Conservation (phyloP, 768 basidiomycete genomes). For the Boletus sp. region DNA sequence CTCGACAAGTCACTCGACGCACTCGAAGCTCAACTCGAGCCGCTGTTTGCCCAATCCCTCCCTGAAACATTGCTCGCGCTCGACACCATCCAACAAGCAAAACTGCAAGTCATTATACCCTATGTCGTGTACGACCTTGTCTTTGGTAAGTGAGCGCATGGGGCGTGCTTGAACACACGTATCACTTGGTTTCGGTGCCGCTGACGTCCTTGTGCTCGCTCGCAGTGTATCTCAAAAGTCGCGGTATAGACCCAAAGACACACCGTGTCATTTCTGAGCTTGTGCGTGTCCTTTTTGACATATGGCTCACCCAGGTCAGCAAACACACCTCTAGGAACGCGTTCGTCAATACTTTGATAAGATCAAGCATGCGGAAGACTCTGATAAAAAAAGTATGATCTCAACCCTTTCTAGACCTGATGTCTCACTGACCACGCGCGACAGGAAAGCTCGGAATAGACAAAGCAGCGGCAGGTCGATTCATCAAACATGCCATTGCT, state of each 20-base stretch:
- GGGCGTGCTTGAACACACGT: neutral
- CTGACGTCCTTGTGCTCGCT: neutral
- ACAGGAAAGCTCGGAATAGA: slow-evolving; percentile 54
- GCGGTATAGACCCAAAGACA: slow-evolving; percentile 74
- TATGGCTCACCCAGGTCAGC: neutral
- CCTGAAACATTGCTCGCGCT: slow-evolving; percentile 62
- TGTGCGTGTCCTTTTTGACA: slow-evolving; percentile 14
- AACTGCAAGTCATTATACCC: slow-evolving; percentile 74
- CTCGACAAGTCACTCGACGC: slow-evolving; percentile 61
- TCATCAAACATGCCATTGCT: slow-evolving; percentile 80
- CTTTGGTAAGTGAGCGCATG: slow-evolving; percentile 57
- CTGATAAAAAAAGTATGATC: slow-evolving; percentile 42
- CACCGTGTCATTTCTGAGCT: slow-evolving; percentile 72
- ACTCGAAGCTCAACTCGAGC: slow-evolving; percentile 63
- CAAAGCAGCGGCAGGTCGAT: slow-evolving; percentile 74
- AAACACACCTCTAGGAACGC: slow-evolving; percentile 49
- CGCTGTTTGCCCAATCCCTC: slow-evolving; percentile 64
- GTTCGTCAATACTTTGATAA: slow-evolving; percentile 81
- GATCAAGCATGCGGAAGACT: slow-evolving; percentile 70
- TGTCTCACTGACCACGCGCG: neutral
- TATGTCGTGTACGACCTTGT: slow-evolving; percentile 82
- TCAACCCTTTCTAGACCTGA: neutral
- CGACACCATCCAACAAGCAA: slow-evolving; percentile 76
- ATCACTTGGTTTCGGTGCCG: neutral
- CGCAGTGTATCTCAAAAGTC: slow-evolving; percentile 76